phyloP scores from a whole-genome alignment of 345 rosid genomes.

The Salix viminalis region DNA sequence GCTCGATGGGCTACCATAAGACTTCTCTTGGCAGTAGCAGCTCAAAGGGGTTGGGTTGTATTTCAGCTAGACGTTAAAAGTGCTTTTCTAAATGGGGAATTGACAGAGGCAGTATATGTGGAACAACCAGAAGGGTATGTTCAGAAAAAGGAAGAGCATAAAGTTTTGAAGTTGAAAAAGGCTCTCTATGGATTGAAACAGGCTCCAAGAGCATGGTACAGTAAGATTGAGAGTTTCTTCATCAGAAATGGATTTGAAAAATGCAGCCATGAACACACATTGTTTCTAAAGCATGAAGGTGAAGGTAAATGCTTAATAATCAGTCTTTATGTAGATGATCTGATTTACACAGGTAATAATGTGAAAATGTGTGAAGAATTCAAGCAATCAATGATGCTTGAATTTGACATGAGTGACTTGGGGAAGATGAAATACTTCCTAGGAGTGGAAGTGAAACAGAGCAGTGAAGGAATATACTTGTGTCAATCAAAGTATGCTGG shows the following conservation, averaged over 20 bases:
- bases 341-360: background rate
- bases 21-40: background rate
- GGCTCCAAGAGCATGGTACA: background rate
- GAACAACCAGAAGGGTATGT: too few relatives aligned
- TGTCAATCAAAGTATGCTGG: background rate
- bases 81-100: too few relatives aligned
- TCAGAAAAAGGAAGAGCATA: too few relatives aligned
- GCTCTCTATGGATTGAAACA: background rate
- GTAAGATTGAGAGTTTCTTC: background rate
- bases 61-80: too few relatives aligned
- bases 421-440: background rate
- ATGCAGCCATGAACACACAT: background rate
- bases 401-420: background rate
- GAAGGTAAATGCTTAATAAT: background rate
- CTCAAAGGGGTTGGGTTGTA: fast-evolving
- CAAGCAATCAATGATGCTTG: background rate
- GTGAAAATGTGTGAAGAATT: background rate
- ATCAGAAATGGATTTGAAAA: background rate
- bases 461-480: background rate
- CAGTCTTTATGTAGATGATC: background rate
- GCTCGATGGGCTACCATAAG: background rate
- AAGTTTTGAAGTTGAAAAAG: too few relatives aligned
- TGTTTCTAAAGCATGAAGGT: background rate
- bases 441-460: background rate
- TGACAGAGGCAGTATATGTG: too few relatives aligned